Conservation (phyloP, 257 asterid genomes). For the Dorcoceras hygrometricum region DNA sequence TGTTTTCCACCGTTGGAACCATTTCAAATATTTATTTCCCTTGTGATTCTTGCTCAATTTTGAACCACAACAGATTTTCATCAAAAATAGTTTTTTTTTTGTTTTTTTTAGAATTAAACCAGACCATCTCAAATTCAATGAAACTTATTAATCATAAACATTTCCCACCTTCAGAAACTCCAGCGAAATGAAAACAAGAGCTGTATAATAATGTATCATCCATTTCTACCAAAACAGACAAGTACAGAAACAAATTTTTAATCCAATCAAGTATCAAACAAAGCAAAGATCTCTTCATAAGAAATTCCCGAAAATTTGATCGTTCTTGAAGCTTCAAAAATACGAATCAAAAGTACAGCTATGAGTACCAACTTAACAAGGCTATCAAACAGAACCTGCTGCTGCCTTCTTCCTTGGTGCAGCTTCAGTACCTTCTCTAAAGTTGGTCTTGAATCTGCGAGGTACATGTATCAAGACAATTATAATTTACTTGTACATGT, state of each 20-base stretch:
- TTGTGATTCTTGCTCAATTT: too few species aligned
- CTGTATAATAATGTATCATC: not conserved
- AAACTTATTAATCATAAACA: not conserved
- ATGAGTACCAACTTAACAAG: slow-evolving; percentile 21
- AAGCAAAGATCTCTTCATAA: slow-evolving; percentile 28
- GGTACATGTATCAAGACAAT: too few species aligned
- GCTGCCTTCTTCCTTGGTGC: slow-evolving; percentile 91
- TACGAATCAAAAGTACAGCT: slow-evolving; percentile 29
- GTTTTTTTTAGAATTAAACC: not conserved
- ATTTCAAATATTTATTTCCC: too few species aligned
- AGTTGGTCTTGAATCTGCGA: slow-evolving; percentile 72
- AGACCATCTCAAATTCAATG: not conserved
- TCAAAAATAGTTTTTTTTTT: too few species aligned
- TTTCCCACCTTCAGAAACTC: not conserved
- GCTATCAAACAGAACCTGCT: slow-evolving; percentile 52
- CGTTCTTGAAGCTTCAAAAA: slow-evolving; percentile 26
- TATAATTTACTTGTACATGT: too few species aligned
- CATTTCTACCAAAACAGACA: slow-evolving; percentile 26
- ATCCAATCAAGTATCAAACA: slow-evolving; percentile 16
- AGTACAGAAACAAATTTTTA: slow-evolving; percentile 26
- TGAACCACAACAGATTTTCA: too few species aligned
- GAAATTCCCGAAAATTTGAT: slow-evolving; percentile 33
- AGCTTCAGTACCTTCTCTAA: slow-evolving; percentile 84
- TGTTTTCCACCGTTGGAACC: too few species aligned
- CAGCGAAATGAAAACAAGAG: not conserved